Percentiles rank a stretch among this genome's conserved stretches.
phyloP scores from a whole-genome alignment of 768 basidiomycete species.

The Hericium erinaceus region DNA sequence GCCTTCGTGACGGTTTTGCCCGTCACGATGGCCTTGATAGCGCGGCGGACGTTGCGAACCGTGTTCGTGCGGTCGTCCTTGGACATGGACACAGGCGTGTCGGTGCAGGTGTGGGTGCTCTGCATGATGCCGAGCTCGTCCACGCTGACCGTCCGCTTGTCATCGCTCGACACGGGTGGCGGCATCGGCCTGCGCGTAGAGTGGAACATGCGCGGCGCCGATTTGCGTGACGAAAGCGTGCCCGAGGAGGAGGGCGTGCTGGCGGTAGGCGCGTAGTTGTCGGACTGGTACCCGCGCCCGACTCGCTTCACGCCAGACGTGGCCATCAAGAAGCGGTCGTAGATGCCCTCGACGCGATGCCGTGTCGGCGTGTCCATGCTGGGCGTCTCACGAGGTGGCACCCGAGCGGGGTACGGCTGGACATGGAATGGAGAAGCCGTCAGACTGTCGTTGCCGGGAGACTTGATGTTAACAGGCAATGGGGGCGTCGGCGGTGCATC shows the following conservation, averaged over 20 bases:
- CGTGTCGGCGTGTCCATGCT: conserved; percentile 45
- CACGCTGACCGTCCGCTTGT: conserved; percentile 32
- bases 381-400: conserved; percentile 21
- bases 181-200: conserved; percentile 48
- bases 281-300: conserved; percentile 76
- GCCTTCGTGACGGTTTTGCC: conserved; percentile 42
- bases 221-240: background rate
- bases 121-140: conserved; percentile 57
- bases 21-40: conserved; percentile 70
- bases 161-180: conserved; percentile 61
- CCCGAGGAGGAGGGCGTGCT: conserved; percentile 21
- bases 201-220: conserved; percentile 29
- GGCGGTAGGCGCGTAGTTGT: conserved; percentile 38
- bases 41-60: conserved; percentile 53
- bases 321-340: conserved; percentile 78
- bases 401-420: conserved; percentile 51
- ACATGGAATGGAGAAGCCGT: conserved; percentile 54
- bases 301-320: conserved; percentile 72
- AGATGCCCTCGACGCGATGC: conserved; percentile 61
- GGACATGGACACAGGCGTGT: background rate
- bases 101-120: background rate
- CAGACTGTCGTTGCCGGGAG: conserved; percentile 37
- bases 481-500: conserved; percentile 30
- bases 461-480: conserved; percentile 14
- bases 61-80: conserved; percentile 28